These are phyloP conservation scores for Zymoseptoria crescenta DNA, from an alignment of 2,329 filamentous ascomycete genomes.

Conservation along the genomic window DNA sequence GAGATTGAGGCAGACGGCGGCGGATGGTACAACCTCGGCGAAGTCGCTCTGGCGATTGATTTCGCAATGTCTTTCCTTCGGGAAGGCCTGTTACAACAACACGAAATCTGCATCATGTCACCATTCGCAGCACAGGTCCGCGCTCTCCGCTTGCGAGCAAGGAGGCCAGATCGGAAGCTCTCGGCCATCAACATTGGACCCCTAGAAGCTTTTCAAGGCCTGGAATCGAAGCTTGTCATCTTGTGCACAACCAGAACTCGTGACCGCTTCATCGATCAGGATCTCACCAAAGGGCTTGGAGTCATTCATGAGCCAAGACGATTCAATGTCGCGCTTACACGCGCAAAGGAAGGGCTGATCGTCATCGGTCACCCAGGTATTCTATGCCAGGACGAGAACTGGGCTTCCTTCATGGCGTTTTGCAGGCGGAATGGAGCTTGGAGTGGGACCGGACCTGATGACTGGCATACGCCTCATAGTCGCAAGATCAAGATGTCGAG, in stretches of 20 bases:
- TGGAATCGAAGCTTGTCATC: constrained; percentile 21
- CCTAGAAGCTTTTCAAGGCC: constrained; percentile 23
- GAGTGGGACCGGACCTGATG: background rate
- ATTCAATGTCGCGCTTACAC: constrained; percentile 23
- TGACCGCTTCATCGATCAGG: constrained; percentile 21
- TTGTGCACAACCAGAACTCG: constrained; percentile 23
- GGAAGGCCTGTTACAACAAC: constrained; percentile 8
- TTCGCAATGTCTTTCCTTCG: constrained; percentile 16
- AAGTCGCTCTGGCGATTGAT: constrained; percentile 16
- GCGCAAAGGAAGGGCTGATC: constrained; percentile 20
- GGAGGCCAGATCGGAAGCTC: constrained; percentile 2
- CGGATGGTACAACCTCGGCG: constrained; percentile 21
- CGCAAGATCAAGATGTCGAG: constrained; percentile 12
- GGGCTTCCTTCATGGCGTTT: constrained; percentile 20
- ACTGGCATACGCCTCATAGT: constrained; percentile 9
- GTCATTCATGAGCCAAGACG: constrained; percentile 20
- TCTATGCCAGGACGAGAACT: constrained; percentile 17
- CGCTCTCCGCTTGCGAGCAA: constrained; percentile 14
- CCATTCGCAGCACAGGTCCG: constrained; percentile 23
- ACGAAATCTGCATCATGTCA: constrained; percentile 24
- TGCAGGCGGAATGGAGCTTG: constrained; percentile 16
- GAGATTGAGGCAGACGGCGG: constrained; percentile 24
- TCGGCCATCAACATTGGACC: constrained; percentile 19
- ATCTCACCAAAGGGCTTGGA: constrained; percentile 18
- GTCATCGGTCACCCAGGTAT: constrained; percentile 21